Conservation (phyloP, 139 green algal species). For the Coelastrella sp. region DNA sequence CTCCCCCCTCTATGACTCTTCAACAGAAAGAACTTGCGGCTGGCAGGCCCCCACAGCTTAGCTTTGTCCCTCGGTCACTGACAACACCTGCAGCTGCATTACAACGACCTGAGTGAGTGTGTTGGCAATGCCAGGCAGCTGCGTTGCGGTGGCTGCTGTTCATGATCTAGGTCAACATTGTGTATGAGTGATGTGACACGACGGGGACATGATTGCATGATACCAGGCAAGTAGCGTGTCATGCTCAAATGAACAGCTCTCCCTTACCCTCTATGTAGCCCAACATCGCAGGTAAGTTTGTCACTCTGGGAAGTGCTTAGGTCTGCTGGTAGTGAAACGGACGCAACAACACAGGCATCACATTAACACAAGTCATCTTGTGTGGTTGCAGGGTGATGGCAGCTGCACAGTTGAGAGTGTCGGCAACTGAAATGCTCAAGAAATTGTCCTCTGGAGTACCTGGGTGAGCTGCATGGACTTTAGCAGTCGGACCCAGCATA, state of each 20-base stretch:
- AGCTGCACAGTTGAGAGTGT: neutral
- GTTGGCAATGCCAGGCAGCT: neutral
- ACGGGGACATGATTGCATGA: too few relatives aligned
- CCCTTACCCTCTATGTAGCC: too few relatives aligned
- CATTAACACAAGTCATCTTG: neutral
- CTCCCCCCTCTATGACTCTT: too few relatives aligned
- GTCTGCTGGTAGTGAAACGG: neutral
- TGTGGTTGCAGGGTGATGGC: constrained; percentile 15
- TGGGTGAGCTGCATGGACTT: neutral
- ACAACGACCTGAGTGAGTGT: constrained; percentile 16
- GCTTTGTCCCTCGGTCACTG: constrained; percentile 25
- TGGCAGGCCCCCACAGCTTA: constrained; percentile 7
- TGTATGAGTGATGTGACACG: too few relatives aligned
- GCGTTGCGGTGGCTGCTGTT: neutral
- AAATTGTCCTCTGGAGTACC: constrained; percentile 17
- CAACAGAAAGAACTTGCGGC: too few relatives aligned
- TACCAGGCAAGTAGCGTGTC: too few relatives aligned
- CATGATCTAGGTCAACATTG: too few relatives aligned
- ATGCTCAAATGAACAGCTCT: too few relatives aligned
- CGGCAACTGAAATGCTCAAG: constrained; percentile 29
- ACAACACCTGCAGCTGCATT: neutral
- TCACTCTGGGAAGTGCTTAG: neutral
- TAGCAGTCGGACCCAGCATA: neutral
- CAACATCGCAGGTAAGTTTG: too few relatives aligned
- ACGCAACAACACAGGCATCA: too few relatives aligned